phyloP scores from a whole-genome alignment of 148 eudicot genomes.

The Rhododendron williamsianum region DNA sequence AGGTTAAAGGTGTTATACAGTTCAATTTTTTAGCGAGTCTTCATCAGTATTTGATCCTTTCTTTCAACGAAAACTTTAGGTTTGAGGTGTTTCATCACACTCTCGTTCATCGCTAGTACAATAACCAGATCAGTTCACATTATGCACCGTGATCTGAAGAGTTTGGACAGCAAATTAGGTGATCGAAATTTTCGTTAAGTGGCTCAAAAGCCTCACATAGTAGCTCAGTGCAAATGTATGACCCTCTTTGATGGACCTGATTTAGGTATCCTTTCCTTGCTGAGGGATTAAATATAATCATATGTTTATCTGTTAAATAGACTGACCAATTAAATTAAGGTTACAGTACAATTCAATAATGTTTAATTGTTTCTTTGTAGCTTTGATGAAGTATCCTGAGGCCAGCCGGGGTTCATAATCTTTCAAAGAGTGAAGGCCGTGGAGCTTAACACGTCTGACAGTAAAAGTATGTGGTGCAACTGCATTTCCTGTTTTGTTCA shows the following conservation, averaged over 20 bases:
- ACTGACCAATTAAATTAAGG: not conserved
- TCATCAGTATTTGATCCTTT: not conserved
- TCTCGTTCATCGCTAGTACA: not conserved
- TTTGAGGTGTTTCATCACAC: not conserved
- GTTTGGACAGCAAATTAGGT: not conserved
- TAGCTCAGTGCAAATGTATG: not conserved
- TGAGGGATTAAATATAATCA: not conserved
- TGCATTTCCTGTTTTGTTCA: not conserved
- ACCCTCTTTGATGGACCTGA: not conserved
- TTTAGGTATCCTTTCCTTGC: not conserved
- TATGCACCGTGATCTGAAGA: not conserved
- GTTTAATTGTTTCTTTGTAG: slow-evolving; percentile 7
- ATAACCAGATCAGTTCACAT: not conserved
- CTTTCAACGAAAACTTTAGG: not conserved
- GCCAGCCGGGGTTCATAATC: not conserved
- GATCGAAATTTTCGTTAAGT: not conserved
- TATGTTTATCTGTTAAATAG: not conserved
- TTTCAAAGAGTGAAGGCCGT: not conserved
- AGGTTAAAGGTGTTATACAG: not conserved
- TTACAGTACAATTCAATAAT: not conserved
- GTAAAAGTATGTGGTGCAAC: slow-evolving; percentile 8
- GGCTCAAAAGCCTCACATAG: not conserved
- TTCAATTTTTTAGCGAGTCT: not conserved
- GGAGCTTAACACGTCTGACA: not conserved
- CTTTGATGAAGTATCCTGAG: slow-evolving; percentile 8